A percentile compares a stretch with the other conserved stretches of the same genome.
These are phyloP conservation scores for Rhododendron kiyosumense DNA, from an alignment of 148 eudicot genomes.

Conservation along the genomic window DNA sequence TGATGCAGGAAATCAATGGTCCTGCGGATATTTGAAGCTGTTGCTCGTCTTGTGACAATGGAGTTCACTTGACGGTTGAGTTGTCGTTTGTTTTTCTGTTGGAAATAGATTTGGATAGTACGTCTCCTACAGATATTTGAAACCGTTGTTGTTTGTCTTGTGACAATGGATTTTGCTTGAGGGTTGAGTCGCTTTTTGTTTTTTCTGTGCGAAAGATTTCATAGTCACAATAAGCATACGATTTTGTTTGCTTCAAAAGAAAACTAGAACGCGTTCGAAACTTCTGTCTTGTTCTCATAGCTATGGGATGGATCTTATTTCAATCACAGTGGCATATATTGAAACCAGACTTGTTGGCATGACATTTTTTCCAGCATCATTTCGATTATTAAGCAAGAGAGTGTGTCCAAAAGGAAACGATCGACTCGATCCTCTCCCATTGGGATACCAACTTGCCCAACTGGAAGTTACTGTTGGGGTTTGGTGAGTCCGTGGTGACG, in stretches of 20 bases:
- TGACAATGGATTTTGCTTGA: not conserved
- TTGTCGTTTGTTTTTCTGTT: not conserved
- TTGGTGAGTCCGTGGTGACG: no score
- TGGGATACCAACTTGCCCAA: not conserved
- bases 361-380: not conserved
- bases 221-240: not conserved
- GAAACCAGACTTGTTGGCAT: no score
- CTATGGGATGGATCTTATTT: not conserved
- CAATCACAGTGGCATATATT: no score
- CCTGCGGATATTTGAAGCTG: slow-evolving; percentile 49
- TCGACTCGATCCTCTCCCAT: not conserved
- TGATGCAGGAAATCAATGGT: slow-evolving; percentile 59
- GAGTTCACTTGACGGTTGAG: slow-evolving; percentile 6
- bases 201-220: not conserved
- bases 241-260: not conserved
- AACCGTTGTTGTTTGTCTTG: not conserved
- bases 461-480: no score
- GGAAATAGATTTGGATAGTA: not conserved
- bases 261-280: not conserved
- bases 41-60: not conserved
- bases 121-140: not conserved
- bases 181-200: slow-evolving; percentile 8
- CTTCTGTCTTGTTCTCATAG: not conserved
- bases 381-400: not conserved
- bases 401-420: not conserved